These are phyloP conservation scores for Pseudonectria buxi DNA, from an alignment of 2,329 filamentous ascomycete genomes.

Conservation along the genomic window DNA sequence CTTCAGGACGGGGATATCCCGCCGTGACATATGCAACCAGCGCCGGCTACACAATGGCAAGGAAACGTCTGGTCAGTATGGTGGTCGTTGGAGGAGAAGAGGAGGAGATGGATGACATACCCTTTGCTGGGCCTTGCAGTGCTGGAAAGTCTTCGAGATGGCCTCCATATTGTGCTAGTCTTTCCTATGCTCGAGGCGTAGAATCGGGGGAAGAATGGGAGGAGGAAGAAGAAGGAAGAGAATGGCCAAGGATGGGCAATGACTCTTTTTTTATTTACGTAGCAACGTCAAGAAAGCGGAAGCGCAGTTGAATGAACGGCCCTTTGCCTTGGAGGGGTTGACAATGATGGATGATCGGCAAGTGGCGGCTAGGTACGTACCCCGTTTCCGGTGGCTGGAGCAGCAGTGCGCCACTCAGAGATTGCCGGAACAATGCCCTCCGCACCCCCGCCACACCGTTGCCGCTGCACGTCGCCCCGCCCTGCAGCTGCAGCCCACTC, in stretches of 20 bases:
- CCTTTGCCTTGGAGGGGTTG: too few relatives aligned
- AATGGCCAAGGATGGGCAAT: neutral
- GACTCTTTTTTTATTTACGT: conserved; percentile 6
- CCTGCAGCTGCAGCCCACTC: conserved; percentile 15
- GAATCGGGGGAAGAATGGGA: neutral
- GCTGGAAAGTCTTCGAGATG: conserved; percentile 52
- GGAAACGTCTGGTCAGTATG: conserved; percentile 2
- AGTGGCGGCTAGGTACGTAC: neutral
- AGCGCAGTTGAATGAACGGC: too few relatives aligned
- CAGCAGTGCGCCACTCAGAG: conserved; percentile 4
- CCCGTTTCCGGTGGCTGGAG: conserved; percentile 2
- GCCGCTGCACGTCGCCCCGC: conserved; percentile 18
- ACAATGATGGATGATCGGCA: too few relatives aligned
- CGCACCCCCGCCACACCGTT: conserved; percentile 19
- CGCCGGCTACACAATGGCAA: conserved; percentile 51
- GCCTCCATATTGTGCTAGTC: conserved; percentile 41
- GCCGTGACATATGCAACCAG: conserved; percentile 96
- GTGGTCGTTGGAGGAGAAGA: conserved; percentile 2
- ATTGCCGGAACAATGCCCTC: conserved; percentile 25
- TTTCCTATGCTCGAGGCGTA: conserved; percentile 1
- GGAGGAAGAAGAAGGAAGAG: neutral
- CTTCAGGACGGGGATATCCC: conserved; percentile 76
- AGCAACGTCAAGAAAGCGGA: too few relatives aligned
- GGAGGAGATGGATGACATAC: conserved; percentile 32
- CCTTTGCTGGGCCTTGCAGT: conserved; percentile 52